Conservation (phyloP, 1,284 basidiomycete species). For the Ustilago hordei region DNA sequence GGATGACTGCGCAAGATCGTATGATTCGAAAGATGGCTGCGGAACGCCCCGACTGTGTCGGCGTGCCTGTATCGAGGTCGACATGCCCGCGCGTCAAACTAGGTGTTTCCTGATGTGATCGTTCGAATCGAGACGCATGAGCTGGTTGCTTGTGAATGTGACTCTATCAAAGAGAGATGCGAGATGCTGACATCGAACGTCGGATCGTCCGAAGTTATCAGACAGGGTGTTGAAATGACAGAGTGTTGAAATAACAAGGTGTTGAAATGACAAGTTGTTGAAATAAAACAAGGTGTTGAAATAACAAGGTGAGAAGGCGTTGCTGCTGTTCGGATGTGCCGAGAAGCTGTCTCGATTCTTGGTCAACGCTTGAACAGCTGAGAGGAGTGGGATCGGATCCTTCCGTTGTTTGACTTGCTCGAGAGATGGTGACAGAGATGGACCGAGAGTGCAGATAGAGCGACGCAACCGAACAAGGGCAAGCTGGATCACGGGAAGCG, state of each 20-base stretch:
- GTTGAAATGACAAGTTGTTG: no score
- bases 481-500: background rate
- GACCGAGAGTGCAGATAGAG: background rate
- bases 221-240: background rate
- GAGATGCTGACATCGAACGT: constrained; percentile 1
- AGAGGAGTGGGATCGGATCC: background rate
- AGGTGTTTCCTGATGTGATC: background rate
- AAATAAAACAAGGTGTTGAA: no score
- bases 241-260: no score
- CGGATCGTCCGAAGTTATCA: background rate
- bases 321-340: background rate
- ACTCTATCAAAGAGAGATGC: background rate
- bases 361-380: background rate
- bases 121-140: background rate
- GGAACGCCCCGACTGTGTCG: constrained; percentile 15
- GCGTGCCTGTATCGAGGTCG: constrained; percentile 23
- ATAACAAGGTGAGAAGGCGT: no score
- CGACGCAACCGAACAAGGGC: background rate
- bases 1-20: constrained; percentile 27
- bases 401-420: background rate
- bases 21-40: constrained; percentile 16
- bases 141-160: background rate
- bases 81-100: constrained; percentile 15
- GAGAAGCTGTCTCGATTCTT: background rate
- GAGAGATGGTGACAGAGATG: background rate